Conservation (phyloP, 306 rosid genomes). For the Trifolium subterraneum region DNA sequence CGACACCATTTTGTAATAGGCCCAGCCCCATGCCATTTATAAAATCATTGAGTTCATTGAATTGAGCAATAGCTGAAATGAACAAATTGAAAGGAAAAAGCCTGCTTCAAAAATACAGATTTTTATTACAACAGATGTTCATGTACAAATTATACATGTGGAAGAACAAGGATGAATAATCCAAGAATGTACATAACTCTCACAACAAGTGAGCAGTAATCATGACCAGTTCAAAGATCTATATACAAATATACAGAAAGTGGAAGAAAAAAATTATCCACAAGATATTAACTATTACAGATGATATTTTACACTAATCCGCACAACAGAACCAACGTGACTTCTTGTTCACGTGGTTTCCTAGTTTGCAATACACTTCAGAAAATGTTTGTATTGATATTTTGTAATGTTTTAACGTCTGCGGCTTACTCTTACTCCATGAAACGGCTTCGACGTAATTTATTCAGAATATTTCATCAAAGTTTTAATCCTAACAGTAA, state of each 20-base stretch:
- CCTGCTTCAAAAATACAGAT: conserved; percentile 17
- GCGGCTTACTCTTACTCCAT: conserved; percentile 18
- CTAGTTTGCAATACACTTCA: conserved; percentile 6
- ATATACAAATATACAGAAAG: conserved; percentile 18
- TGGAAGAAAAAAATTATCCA: neutral
- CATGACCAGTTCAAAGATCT: conserved; percentile 16
- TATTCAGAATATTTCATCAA: neutral
- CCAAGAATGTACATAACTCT: conserved; percentile 31
- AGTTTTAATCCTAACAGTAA: neutral
- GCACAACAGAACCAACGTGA: conserved; percentile 20
- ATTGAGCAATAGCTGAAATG: conserved; percentile 12
- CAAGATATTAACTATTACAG: neutral
- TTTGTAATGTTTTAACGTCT: neutral
- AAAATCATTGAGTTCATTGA: conserved; percentile 16
- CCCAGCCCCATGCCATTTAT: conserved; percentile 2
- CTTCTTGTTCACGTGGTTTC: conserved; percentile 13
- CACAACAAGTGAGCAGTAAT: conserved; percentile 1
- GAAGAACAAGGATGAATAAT: conserved; percentile 14
- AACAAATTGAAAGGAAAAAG: neutral
- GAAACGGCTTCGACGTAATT: conserved; percentile 24
- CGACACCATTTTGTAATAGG: neutral
- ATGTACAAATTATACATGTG: conserved; percentile 31
- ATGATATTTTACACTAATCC: conserved; percentile 24
- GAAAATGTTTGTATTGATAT: neutral
- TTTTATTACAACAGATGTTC: neutral